Base-by-base conservation (phyloP, 1,284 basidiomycete genomes). In the Vanrija humicola region DNA sequence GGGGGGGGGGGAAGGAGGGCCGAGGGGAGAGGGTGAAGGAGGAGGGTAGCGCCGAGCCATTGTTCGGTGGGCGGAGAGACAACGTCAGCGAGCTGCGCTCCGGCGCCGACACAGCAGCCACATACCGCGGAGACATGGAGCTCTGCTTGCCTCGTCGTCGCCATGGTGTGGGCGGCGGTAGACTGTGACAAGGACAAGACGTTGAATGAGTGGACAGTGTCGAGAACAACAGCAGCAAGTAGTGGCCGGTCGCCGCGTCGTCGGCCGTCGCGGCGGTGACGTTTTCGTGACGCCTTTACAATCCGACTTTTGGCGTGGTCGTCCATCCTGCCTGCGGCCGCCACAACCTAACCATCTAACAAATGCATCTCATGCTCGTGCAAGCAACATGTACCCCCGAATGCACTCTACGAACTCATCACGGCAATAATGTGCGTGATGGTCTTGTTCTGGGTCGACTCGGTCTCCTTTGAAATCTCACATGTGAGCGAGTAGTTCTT, bases 401-500 rank as follows among this genome's bases (percentile, higher is more conserved):
- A 29, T 40, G 15, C 10, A 4, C n/a, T 42, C 40, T 42, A 42
- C 19, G 40, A 42, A 18, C 10, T 21, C 40, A 42, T 42, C 2
- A 42, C 40, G 1, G 40, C 15, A 19, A 42, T 42, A 9, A 42
- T 42, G 18, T 21, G 40, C 40, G n/a, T 7, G n/a, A 9, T 7
- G 6, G n/a, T 21, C n/a, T 42, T n/a, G 40, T 42, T 42, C 6
- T n/a, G 1, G 5, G 5, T 12, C 6, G 40, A 16, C n/a, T 21
- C 12, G 15, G 40, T n/a, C n/a, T 42, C 40, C 12, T 12, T 15
- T 5, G 9, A 12, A 19, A n/a, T 42, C 58, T 43, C 38, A 53
- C 59, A 61, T 28, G 59, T 57, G 9, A 61, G 53, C 50, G 54
- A 55, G 16, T 55, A 61, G 55, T 57, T 58, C 53, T 58, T 58